Base-by-base conservation (phyloP, 1,139 yeast species). In the Yamadazyma dendronema region DNA sequence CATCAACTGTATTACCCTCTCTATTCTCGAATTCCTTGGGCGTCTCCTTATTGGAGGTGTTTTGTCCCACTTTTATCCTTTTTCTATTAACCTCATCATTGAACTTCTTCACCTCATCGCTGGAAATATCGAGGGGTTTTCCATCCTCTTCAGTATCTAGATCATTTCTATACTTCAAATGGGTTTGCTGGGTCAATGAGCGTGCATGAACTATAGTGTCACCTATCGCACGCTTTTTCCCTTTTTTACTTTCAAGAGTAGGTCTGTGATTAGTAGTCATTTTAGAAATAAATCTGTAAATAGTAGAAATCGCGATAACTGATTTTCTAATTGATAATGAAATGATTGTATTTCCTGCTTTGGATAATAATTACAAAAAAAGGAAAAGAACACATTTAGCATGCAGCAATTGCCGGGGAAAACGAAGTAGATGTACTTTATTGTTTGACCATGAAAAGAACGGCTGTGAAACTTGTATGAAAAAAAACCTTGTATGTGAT, bases 261-360 rank as follows among this genome's bases (percentile, higher is more conserved):
- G 97, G 96, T 56, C 95, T 74, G 55, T 87, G 96, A 34, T 94
- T 92, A 2, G 95, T 83, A 1, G 95, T 84, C 96, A 87, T 87
- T 10, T 13, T 8, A 11, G 13, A 16, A 16, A 17, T 10, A 3
- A 22, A 25, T 15, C 28, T 25, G 22, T 10, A 24, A 15, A n/a
- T 17, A 10, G 24, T 32, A 11, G 3, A 26, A 17, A 14, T 25
- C 37, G 37, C 37, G 32, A 23, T 14, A 6, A 9, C 13, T 17
- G n/a, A 14, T 27, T 27, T 27, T 33, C 27, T 31, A 28, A 27
- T 27, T 27, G n/a, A n/a, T 28, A 17, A 22, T 27, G 29, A n/a
- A n/a, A 74, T 74, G 77, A 66, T 64, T 53, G 81, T 76, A 37
- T 76, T 76, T 44, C 81, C 81, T 3, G 81, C 81, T 11, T 74